Evolutionary conservation across 768 basidiomycete genomes (phyloP), one percentile per base, ranked within the genome.

Genomic region (Plicaturopsis crispa): DNA sequence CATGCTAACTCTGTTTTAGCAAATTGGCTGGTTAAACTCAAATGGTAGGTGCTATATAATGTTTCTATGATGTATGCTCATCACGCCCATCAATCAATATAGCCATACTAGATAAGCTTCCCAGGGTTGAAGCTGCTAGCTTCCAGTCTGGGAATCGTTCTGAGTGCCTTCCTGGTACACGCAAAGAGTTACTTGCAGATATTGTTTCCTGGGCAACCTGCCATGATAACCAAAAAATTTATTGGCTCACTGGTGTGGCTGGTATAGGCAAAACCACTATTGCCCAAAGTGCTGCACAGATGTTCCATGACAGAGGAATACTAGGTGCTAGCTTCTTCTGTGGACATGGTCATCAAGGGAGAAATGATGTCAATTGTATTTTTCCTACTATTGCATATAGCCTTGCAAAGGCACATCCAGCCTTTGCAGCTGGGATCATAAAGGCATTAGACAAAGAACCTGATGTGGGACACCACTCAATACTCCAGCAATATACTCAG

Each of bases 151-250:
- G 26, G 10, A 28, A 28, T 28, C 26, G 14, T 28, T 8, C 8
- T 17, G 10, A n/a, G n/a, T 50, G 47, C 31, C 34, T 44, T 26
- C 26, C 31, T 4, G 42, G 36, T 16, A 48, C 47, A 6, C 46
- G 49, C 4, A 43, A 32, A 18, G 20, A 38, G 4, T 19, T 51
- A 16, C 43, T 49, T 16, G 41, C 17, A 19, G 34, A 41, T 35
- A 26, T 50, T 7, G 34, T 39, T 24, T 20, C 21, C 5, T 56
- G 46, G 24, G 68, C 62, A 11, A 65, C 63, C 16, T 57, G 64
- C 3, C 60, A 54, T 1, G 56, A 61, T 0, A 50, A 49, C 7
- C 26, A 20, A 49, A 60, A 21, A 4, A 46, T 54, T 11, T 47
- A 45, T 22, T 54, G 49, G 47, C 31, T 54, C 13, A 41, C 31